Evolutionary conservation across 73 alveolate genomes (phyloP), one percentile per base, ranked within the genome.

Genomic region (Durusdinium trenchii): DNA sequence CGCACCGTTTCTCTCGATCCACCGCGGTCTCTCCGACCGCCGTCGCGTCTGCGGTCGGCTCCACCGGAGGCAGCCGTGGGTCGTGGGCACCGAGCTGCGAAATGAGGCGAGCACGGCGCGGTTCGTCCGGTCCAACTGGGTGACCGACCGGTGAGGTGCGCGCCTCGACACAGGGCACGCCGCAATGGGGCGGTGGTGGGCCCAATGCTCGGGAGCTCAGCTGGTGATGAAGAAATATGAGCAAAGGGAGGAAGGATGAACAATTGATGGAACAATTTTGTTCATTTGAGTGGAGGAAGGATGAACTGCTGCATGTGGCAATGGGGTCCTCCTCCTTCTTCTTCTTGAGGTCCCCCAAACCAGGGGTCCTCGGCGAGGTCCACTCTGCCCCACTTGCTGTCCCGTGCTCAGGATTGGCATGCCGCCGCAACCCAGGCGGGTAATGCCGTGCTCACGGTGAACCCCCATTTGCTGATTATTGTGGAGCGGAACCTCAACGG

Each of bases 181-280:
- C 98, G n/a, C 87, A 50, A 36, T 91, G 98, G 98, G 98, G 98
- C 28, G 98, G 98, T 3, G 98, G 98, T n/a, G 98, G 98, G 43
- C 78, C 76, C 26, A 91, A 91, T 42, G 96, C 47, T 46, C 43
- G n/a, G 45, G 87, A 54, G 61, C 45, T 4, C 40, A 57, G 28
- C 64, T 54, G 64, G 86, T 10, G 40, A n/a, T n/a, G n/a, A n/a
- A n/a, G n/a, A n/a, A n/a, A n/a, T n/a, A n/a, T n/a, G n/a, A n/a
- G n/a, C n/a, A n/a, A n/a, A n/a, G n/a, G n/a, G n/a, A n/a, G n/a
- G n/a, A n/a, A n/a, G n/a, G n/a, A n/a, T n/a, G n/a, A n/a, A n/a
- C n/a, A n/a, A n/a, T n/a, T n/a, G n/a, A n/a, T n/a, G n/a, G n/a
- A n/a, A n/a, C n/a, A n/a, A n/a, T n/a, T 64, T 14, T 6, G 78